Base-by-base conservation (phyloP, 1,139 yeast genomes). In the Kodamaea suecica region DNA sequence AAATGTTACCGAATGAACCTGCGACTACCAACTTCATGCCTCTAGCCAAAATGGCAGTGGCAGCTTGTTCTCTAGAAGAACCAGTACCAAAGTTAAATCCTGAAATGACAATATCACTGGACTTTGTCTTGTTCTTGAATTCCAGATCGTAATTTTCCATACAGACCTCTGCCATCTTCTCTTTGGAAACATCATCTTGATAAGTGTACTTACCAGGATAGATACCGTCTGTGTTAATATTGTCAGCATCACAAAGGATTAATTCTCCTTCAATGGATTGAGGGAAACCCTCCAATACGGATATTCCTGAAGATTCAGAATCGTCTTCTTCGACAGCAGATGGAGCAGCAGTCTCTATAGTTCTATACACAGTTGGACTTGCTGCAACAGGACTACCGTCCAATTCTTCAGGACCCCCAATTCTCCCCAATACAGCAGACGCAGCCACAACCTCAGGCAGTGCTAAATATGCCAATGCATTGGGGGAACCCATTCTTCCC, bases 371-470 rank as follows among this genome's bases (percentile, higher is more conserved):
- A 40, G 75, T 72, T 8, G 58, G 51, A 29, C 65, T 68, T 17
- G 64, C 59, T 6, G 75, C 69, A 23, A 79, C 76, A 9, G 70
- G 59, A 24, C 56, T 48, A 19, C 94, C 95, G 9, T 63, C 63
- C 28, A 87, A 75, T 61, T 90, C 96, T 46, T 80, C 94, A 1
- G 97, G 97, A 34, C 90, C 84, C 23, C 92, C 97, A 54, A 92
- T 92, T 54, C 80, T 81, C 43, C 99, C 99, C 45, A 86, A 67
- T 7, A 90, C 80, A 2, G 99, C 98, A 39, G 95, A 84, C 0
- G 99, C 97, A 36, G 99, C 97, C 36, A 92, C 98, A 28, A 92
- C 95, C 48, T 90, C 97, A 7, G 99, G 99, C 3, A 97, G 87
- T 1, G 97, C 97, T 47, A 92, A 76, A 61, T 85, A 92, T 0